phyloP scores from a whole-genome alignment of 192 early-diverging fungal genomes.

The Coemansia sp. region DNA sequence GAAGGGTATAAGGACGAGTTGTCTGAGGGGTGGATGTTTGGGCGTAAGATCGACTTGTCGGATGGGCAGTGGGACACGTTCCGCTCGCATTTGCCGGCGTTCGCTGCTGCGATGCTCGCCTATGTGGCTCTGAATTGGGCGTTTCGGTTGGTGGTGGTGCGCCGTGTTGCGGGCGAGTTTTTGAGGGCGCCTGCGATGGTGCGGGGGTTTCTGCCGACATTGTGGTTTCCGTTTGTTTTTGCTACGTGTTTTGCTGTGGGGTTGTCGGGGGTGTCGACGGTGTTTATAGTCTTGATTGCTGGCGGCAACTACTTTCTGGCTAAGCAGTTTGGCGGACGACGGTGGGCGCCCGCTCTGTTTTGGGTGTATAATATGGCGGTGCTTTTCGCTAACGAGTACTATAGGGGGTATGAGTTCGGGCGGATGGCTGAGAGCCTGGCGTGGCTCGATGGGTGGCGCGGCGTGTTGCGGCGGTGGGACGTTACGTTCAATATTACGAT shows the following conservation, averaged over 20 bases:
- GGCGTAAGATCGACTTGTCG: slow-evolving; percentile 58
- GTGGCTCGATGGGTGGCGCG: slow-evolving; percentile 71
- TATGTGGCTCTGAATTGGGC: slow-evolving; percentile 37
- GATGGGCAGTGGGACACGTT: slow-evolving; percentile 55
- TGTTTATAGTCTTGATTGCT: slow-evolving; percentile 74
- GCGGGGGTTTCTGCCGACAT: slow-evolving; percentile 31
- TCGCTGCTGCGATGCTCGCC: slow-evolving; percentile 25
- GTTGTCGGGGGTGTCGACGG: slow-evolving; percentile 69
- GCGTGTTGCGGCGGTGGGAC: slow-evolving; percentile 81
- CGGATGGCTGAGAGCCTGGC: slow-evolving; percentile 52
- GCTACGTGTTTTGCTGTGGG: slow-evolving; percentile 63
- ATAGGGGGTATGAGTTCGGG: slow-evolving; percentile 71
- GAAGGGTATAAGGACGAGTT: slow-evolving; percentile 43
- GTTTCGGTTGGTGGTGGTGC: slow-evolving; percentile 5
- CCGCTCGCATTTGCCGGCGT: slow-evolving; percentile 56
- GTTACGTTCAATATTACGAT: slow-evolving; percentile 88
- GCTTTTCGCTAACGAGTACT: slow-evolving; percentile 78
- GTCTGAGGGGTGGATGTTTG: slow-evolving; percentile 70
- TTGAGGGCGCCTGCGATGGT: neutral
- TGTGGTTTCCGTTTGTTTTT: slow-evolving; percentile 61
- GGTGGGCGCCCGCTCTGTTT: slow-evolving; percentile 62
- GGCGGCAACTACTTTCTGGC: slow-evolving; percentile 68
- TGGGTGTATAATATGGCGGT: slow-evolving; percentile 84
- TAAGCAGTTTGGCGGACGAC: slow-evolving; percentile 50
- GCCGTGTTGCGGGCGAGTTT: neutral